These are phyloP conservation scores for Trichophyton schoenleinii DNA, from an alignment of 2,329 filamentous ascomycete genomes.

Conservation along the genomic window DNA sequence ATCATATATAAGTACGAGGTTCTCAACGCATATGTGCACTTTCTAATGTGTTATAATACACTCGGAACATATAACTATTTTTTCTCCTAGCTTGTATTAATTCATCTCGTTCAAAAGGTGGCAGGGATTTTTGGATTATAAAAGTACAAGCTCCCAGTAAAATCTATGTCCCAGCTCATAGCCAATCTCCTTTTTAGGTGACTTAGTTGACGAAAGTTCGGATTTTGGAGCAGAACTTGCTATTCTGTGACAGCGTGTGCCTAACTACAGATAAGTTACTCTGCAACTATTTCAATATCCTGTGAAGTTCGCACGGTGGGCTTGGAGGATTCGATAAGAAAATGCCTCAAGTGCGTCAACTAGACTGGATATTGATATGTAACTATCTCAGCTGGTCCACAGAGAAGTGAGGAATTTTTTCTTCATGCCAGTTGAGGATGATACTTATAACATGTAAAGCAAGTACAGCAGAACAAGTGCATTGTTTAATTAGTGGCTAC, in stretches of 20 bases:
- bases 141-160: too few relatives aligned
- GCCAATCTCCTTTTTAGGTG: background rate
- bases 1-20: background rate
- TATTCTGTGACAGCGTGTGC: background rate
- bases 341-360: background rate
- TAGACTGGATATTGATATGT: too few relatives aligned
- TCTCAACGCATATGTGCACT: too few relatives aligned
- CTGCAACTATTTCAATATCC: background rate
- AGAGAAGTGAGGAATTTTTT: background rate
- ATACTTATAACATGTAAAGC: background rate
- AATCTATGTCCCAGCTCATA: background rate
- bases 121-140: too few relatives aligned
- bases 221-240: background rate
- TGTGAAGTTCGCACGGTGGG: background rate
- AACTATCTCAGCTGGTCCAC: too few relatives aligned
- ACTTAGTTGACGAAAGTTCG: background rate
- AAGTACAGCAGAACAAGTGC: background rate
- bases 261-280: too few relatives aligned
- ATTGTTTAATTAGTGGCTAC: background rate
- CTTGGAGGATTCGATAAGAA: background rate
- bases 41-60: background rate
- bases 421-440: background rate
- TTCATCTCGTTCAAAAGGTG: too few relatives aligned
- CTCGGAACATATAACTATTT: background rate
- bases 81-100: background rate